phyloP scores from a whole-genome alignment of 2,329 filamentous ascomycete genomes.

The Hawksworthiomyces lignivorus region DNA sequence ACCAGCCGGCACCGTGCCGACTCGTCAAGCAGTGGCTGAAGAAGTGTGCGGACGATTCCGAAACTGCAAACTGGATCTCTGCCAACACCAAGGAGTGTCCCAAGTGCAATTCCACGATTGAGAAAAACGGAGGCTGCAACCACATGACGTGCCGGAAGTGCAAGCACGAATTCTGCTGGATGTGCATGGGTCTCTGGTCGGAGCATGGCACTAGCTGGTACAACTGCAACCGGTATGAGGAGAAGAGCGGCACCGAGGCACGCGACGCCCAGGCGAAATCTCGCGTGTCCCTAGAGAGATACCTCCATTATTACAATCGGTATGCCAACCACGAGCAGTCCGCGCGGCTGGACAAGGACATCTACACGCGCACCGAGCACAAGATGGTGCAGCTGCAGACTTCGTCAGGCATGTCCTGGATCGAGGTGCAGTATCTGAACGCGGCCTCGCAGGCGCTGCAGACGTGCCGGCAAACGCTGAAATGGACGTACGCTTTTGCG shows the following conservation, averaged over 20 bases:
- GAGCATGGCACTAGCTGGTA: constrained; percentile 99
- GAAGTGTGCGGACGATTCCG: constrained; percentile 96
- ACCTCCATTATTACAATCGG: constrained; percentile 97
- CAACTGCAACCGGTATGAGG: constrained; percentile 95
- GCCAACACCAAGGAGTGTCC: constrained; percentile 98
- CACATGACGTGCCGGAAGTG: constrained; percentile 98
- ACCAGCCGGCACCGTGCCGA: constrained; percentile 86
- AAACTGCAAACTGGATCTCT: constrained; percentile 99
- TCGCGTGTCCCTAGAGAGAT: constrained; percentile 85
- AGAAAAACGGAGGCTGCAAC: constrained; percentile 97
- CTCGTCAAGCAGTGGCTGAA: constrained; percentile 94
- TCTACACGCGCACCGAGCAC: constrained; percentile 93
- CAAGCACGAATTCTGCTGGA: constrained; percentile 97
- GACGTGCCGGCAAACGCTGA: constrained; percentile 94
- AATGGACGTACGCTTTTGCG: constrained; percentile 99
- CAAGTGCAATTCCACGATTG: constrained; percentile 91
- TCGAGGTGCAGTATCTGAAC: constrained; percentile 95
- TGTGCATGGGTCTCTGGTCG: constrained; percentile 99
- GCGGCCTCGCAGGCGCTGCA: constrained; percentile 89
- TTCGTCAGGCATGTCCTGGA: constrained; percentile 95
- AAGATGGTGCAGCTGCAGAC: constrained; percentile 98
- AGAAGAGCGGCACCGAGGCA: constrained; percentile 87
- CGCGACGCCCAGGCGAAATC: constrained; percentile 88
- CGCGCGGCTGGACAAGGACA: constrained; percentile 90
- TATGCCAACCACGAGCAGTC: constrained; percentile 99